Base-by-base conservation (phyloP, 805 yeast species). In the Candida easanensis region DNA sequence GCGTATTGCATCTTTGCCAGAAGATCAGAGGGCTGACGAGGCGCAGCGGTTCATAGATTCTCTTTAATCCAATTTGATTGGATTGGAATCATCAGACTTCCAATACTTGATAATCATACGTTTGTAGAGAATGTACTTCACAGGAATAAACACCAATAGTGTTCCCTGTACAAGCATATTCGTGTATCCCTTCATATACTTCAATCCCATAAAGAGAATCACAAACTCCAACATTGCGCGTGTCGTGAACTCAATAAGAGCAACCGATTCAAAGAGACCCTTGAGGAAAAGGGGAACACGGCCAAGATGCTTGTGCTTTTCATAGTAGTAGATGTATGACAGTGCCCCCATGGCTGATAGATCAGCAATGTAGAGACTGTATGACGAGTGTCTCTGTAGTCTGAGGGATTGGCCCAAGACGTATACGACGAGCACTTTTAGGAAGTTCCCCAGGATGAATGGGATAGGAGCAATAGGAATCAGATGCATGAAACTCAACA, bases 161-260 rank as follows among this genome's bases (percentile, higher is more conserved):
- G 51, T 23, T 8, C 41, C 3, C 17, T 52, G 48, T 1, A 33
- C 22, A 7, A n/a, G 16, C 3, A 23, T 5, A 13, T 42, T 45
- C 11, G 14, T 32, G 2, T 31, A 5, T 2, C 36, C 51, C 1
- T 44, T 26, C 9, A 46, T 5, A 15, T 42, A 39, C 20, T 45
- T 49, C 27, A 54, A 37, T 5, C 47, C 45, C 46, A 53, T 40
- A 39, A 54, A 54, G 6, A 56, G 16, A 19, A 52, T 45, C 13
- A 50, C 22, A 16, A 56, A 56, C 38, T 56, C 57, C n/a, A 44
- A 21, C 1, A 44, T 22, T 4, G 53, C 38, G 7, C 36, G 36
- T 4, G 51, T 17, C 5, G 54, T 49, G 39, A 49, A 52, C 20
- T 47, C 39, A 3, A 51, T 22, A 16, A 54, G 13, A 1, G 22